phyloP scores from a whole-genome alignment of 805 yeast genomes.

The Dipodascus geniculatus region DNA sequence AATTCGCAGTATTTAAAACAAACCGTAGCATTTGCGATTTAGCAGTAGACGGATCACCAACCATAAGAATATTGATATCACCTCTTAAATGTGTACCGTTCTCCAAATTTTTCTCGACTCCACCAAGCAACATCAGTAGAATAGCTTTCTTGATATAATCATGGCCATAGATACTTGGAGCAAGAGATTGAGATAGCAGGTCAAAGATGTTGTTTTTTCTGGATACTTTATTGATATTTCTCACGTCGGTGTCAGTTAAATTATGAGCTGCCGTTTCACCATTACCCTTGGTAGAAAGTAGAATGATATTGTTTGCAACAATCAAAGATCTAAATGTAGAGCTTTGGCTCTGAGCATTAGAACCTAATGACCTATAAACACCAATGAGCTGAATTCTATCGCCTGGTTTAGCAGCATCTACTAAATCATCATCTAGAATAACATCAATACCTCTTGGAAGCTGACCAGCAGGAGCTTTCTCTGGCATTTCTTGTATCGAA shows the following conservation, averaged over 20 bases:
- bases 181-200: constrained; percentile 70
- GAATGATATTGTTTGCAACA: constrained; percentile 80
- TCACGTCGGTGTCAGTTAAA: constrained; percentile 70
- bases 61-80: constrained; percentile 91
- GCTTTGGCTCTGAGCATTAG: constrained; percentile 31
- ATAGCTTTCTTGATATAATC: constrained; percentile 87
- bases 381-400: constrained; percentile 93
- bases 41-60: constrained; percentile 98
- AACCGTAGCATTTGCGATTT: constrained; percentile 92
- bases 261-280: constrained; percentile 55
- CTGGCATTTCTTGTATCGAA: constrained; percentile 95
- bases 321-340: constrained; percentile 75
- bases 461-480: constrained; percentile 95
- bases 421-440: constrained; percentile 88
- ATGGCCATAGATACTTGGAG: constrained; percentile 93
- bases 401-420: constrained; percentile 88
- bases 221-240: constrained; percentile 72
- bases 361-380: constrained; percentile 80
- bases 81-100: constrained; percentile 97
- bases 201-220: constrained; percentile 65
- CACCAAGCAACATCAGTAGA: constrained; percentile 81
- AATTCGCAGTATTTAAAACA: constrained; percentile 85
- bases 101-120: constrained; percentile 83
- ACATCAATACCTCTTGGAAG: constrained; percentile 88
- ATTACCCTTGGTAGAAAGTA: constrained; percentile 77